A percentile compares a stretch with the other conserved stretches of the same genome.
phyloP scores from a whole-genome alignment of 192 early-diverging fungal genomes.

The Pilobolus umbonatus region DNA sequence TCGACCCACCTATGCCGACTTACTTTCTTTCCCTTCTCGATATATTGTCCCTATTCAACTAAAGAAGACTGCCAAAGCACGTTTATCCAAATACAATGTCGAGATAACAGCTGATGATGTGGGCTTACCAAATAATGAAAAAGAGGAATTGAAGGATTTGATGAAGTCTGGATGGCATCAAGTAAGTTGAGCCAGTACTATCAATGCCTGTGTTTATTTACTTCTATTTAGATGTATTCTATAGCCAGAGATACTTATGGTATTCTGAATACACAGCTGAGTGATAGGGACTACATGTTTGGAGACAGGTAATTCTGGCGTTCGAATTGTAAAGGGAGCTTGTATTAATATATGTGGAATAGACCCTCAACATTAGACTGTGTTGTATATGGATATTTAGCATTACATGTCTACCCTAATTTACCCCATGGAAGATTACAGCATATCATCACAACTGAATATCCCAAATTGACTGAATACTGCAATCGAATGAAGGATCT shows the following conservation, averaged over 20 bases:
- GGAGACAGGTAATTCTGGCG: constrained; percentile 51
- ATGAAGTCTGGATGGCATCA: constrained; percentile 36
- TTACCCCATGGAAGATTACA: constrained; percentile 65
- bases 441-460: constrained; percentile 61
- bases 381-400: constrained; percentile 77
- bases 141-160: constrained; percentile 33
- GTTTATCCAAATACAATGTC: constrained; percentile 57
- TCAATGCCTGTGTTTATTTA: constrained; percentile 1
- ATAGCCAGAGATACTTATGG: constrained; percentile 62
- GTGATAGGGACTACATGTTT: constrained; percentile 76
- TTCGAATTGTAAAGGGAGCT: background rate
- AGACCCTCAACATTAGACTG: constrained; percentile 75
- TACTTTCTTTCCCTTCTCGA: constrained; percentile 64
- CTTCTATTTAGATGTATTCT: constrained; percentile 57
- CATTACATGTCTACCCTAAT: constrained; percentile 71
- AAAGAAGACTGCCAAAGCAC: constrained; percentile 59
- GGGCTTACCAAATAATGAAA: constrained; percentile 41
- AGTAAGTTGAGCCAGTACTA: constrained; percentile 1
- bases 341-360: background rate
- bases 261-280: constrained; percentile 67
- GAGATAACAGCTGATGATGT: constrained; percentile 38
- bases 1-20: constrained; percentile 64
- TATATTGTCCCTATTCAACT: constrained; percentile 71
- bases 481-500: constrained; percentile 51
- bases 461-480: constrained; percentile 59